phyloP scores from a whole-genome alignment of 2,329 filamentous ascomycete species.

The Cladosporium sphaerospermum region DNA sequence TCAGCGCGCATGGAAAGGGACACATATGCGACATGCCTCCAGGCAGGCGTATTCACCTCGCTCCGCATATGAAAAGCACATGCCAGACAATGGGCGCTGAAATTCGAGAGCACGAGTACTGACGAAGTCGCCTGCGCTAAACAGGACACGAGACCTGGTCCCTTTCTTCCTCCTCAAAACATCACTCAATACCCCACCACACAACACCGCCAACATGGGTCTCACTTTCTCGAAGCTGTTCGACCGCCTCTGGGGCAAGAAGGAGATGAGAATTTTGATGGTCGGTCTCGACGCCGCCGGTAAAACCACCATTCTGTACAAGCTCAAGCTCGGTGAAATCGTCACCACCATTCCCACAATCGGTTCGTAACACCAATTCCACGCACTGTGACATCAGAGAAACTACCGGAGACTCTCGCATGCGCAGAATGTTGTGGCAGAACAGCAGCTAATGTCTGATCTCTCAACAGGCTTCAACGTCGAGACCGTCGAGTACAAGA shows the following conservation, averaged over 20 bases:
- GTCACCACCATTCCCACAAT: constrained; percentile 98
- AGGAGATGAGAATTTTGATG: constrained; percentile 99
- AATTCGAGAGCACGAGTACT: not conserved
- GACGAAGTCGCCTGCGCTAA: not conserved
- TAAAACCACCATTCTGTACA: constrained; percentile 99
- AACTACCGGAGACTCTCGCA: not conserved
- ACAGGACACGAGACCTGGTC: constrained; percentile 9
- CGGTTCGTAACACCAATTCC: constrained; percentile 39
- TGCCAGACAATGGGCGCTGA: not conserved
- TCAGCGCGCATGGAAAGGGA: constrained; percentile 9
- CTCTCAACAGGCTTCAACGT: constrained; percentile 73
- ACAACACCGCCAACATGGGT: constrained; percentile 68
- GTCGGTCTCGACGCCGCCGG: constrained; percentile 94
- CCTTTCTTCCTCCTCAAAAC: constrained; percentile 5
- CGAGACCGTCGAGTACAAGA: constrained; percentile 98
- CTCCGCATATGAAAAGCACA: constrained; percentile 2
- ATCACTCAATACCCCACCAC: constrained; percentile 7
- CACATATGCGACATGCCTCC: constrained; percentile 12
- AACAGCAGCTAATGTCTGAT: constrained; percentile 4
- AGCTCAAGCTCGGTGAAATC: constrained; percentile 96
- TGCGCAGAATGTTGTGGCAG: not conserved
- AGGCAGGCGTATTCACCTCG: constrained; percentile 12
- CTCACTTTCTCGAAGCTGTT: constrained; percentile 91
- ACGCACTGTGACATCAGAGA: not conserved
- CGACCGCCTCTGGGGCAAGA: constrained; percentile 97